Base-by-base conservation (phyloP, 352 stramenopile species). In the Phytophthora ramorum region DNA sequence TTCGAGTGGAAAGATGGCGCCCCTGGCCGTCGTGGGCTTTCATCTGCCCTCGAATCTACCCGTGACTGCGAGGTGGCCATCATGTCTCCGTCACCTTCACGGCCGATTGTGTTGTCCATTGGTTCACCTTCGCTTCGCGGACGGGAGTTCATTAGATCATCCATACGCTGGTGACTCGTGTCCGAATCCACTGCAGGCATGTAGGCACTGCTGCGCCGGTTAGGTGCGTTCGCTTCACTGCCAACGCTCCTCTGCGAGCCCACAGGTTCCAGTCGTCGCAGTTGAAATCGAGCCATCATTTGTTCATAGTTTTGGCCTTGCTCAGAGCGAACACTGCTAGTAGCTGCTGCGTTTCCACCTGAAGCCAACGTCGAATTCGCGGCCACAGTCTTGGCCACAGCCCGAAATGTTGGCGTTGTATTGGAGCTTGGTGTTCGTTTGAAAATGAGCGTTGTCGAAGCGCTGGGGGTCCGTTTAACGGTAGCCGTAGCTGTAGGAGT, bases 201-300 rank as follows among this genome's bases (percentile, higher is more conserved):
- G 30, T 60, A 64, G n/a, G 45, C 26, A 32, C n/a, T 63, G n/a
- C 30, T 56, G 14, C 46, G 65, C 46, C 51, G 58, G 8, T 48
- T 35, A 28, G 48, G n/a, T 12, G 28, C 16, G 40, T 53, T 63
- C 2, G 32, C 7, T 2, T 63, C 50, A 14, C 20, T 22, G 7
- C 46, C 52, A 0, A 68, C 7, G 28, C 53, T 59, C 51, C 52
- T 45, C 5, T 37, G 32, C 5, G 58, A 69, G 16, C 56, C 46
- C 2, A 38, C 24, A 6, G 30, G 20, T 10, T 79, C 66, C 6
- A 84, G 44, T 0, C 75, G 59, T 6, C 79, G 73, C 17, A 86
- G 28, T 48, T 86, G 79, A 55, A 85, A 89, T 1, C 72, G 75
- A 44, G 79, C 69, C 75, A 89, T 85, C 66, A 86, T 76, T 16